These are phyloP conservation scores for Tolypocladium tropicale DNA, from an alignment of 2,329 filamentous ascomycete species.

Conservation along the genomic window DNA sequence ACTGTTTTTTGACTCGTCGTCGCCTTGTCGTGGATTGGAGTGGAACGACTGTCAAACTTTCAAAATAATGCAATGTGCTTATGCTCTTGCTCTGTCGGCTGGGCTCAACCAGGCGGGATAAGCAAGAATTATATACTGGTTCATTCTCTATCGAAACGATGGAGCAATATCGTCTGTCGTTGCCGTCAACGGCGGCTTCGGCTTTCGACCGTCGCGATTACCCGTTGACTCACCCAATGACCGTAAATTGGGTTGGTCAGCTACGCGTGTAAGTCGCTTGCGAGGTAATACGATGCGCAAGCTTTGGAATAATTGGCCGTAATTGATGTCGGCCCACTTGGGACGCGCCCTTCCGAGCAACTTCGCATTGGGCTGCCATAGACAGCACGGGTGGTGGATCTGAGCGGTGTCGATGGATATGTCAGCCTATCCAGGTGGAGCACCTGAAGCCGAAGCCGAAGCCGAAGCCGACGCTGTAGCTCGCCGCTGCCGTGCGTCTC, in stretches of 20 bases:
- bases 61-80: not conserved
- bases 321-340: not conserved
- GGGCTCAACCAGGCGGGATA: not conserved
- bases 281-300: too few species aligned
- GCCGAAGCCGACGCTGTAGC: constrained; percentile 10
- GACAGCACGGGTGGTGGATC: too few species aligned
- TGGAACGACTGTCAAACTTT: not conserved
- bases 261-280: not conserved
- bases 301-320: not conserved
- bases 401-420: not conserved
- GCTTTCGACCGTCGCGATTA: not conserved
- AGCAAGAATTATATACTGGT: not conserved
- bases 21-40: not conserved
- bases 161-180: not conserved
- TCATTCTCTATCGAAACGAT: too few species aligned
- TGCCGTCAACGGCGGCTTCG: not conserved
- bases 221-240: not conserved
- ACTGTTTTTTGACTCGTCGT: not conserved
- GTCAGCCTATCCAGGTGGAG: not conserved
- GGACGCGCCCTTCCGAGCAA: not conserved
- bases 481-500: not conserved
- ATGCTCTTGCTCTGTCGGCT: not conserved
- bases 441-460: constrained; percentile 16
- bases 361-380: not conserved
- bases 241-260: not conserved